Conservation (phyloP, 164 flowering plant species). For the Pachysandra terminalis region DNA sequence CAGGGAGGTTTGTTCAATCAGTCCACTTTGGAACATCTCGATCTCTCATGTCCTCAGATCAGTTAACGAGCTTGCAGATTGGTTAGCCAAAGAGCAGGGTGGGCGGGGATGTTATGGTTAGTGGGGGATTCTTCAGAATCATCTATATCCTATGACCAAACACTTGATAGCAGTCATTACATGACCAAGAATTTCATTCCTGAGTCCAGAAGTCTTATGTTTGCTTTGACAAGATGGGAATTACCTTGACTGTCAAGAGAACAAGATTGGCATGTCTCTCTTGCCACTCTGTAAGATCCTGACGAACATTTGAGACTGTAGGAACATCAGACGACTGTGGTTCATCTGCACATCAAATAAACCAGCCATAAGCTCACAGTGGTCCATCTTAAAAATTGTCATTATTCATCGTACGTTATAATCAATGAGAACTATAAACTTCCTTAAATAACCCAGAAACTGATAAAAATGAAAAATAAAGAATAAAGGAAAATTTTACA, state of each 20-base stretch:
- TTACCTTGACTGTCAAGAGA: conserved; percentile 81
- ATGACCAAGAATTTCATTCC: neutral
- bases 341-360: conserved; percentile 54
- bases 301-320: conserved; percentile 74
- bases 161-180: neutral
- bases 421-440: neutral
- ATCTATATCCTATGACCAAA: neutral
- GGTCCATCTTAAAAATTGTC: neutral
- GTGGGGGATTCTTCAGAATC: too few relatives aligned
- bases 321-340: conserved; percentile 55
- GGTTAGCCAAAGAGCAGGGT: too few relatives aligned
- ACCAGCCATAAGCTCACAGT: neutral
- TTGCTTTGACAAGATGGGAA: conserved; percentile 1
- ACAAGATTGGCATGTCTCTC: conserved; percentile 82
- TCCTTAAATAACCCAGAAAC: neutral
- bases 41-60: too few relatives aligned
- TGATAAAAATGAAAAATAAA: neutral
- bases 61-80: too few relatives aligned
- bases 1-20: too few relatives aligned
- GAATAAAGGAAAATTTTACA: neutral
- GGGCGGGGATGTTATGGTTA: too few relatives aligned
- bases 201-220: neutral
- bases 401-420: neutral
- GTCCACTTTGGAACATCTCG: too few relatives aligned
- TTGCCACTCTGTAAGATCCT: conserved; percentile 94